Evolutionary conservation across 2,329 filamentous ascomycete genomes (phyloP), one percentile per base, ranked within the genome.

Genomic region (Tolypocladium capitatum): DNA sequence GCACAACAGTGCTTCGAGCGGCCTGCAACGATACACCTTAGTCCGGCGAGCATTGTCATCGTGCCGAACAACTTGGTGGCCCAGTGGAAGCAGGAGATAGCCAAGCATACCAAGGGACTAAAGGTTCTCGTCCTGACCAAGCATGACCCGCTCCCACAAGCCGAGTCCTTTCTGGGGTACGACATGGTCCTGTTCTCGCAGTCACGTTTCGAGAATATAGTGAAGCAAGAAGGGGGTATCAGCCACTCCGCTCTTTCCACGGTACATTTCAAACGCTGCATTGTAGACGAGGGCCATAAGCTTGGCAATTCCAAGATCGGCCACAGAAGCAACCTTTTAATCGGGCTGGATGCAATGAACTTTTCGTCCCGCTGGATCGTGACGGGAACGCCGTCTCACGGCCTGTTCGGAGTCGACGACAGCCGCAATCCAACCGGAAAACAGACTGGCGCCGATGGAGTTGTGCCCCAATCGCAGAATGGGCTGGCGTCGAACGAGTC

Each of bases 281-380:
- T 97, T 42, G 84, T 94, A 18, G 91, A 97, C 53, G 91, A 96
- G 70, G 91, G 91, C 0, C 89, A 96, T 61, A 84, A 78, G 50
- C 81, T 95, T 49, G 86, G 87, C 0, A 83, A 85, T 34, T 77
- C 76, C 1, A 74, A 66, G 2, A 63, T 65, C 6, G 68, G 69
- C 10, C 70, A 69, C 46, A 78, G 72, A 54, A 87, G 80, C 41
- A 71, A 75, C 36, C 57, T 80, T 5, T 66, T 78, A 20, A 59
- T 68, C 2, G 69, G 72, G 2, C 62, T 82, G 1, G 73, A 81
- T 18, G 61, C 61, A 13, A 61, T 84, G n/a, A 66, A 73, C 11
- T 68, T 88, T 16, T 82, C 88, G 43, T 78, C 86, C 18, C 79
- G 85, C 10, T 96, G 91, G 91, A 80, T 94, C 4, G 84, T 95